Evolutionary conservation across 164 flowering plant species (phyloP).

Genomic region (Macadamia integrifolia): DNA sequence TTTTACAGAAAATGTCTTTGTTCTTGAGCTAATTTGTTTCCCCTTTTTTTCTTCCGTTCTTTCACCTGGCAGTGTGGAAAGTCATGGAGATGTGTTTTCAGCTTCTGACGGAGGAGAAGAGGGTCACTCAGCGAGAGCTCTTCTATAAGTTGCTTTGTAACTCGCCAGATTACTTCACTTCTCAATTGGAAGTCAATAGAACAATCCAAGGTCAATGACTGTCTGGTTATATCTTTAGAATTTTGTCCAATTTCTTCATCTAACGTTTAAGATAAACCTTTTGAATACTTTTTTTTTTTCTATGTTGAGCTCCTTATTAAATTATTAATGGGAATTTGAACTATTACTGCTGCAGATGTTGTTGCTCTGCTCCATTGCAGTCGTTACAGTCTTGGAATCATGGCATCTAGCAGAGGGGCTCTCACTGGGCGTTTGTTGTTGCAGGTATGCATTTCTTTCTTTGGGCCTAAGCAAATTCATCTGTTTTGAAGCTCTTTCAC

Average conservation of each 20-base stretch:
- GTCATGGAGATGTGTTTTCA: constrained; percentile 82
- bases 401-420: constrained; percentile 92
- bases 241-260: neutral
- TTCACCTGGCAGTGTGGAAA: constrained; percentile 66
- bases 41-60: neutral
- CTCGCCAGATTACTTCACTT: constrained; percentile 71
- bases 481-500: too few relatives aligned
- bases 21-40: constrained; percentile 6
- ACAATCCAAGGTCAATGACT: constrained; percentile 67
- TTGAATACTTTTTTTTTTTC: too few relatives aligned
- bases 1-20: neutral
- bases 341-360: constrained; percentile 49
- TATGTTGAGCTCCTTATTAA: neutral
- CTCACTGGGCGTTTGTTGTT: constrained; percentile 75
- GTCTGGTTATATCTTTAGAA: neutral
- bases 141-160: constrained; percentile 80
- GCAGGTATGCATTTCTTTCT: constrained; percentile 31
- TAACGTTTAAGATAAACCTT: neutral
- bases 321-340: neutral
- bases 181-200: constrained; percentile 69
- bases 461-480: neutral
- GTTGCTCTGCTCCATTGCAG: constrained; percentile 89
- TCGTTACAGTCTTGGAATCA: constrained; percentile 88
- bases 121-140: constrained; percentile 86
- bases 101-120: constrained; percentile 63